Evolutionary conservation across 495 filamentous ascomycete species (phyloP), one percentile per base, ranked within the genome.

Genomic region (Cladorrhinum samala): DNA sequence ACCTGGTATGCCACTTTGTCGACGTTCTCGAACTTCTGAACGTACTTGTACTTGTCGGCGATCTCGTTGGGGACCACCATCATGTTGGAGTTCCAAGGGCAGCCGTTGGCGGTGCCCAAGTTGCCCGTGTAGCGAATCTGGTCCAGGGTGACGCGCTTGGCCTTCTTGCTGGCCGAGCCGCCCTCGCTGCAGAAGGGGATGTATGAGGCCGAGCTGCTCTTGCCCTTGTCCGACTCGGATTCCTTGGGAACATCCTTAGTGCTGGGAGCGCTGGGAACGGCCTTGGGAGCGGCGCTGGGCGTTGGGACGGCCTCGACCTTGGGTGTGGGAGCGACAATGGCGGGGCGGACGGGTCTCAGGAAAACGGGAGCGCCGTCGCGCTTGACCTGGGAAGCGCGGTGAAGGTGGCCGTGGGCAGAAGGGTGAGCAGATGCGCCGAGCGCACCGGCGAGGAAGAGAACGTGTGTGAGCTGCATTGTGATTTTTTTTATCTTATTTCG

Each of bases 71-170:
- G 48, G 20, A 74, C 59, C 7, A 62, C 43, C 58, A 72, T 73
- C 25, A 71, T 46, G 59, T 72, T 72, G 56, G 64, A 67, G 58
- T 61, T 61, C 64, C 65, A 68, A 1, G 40, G 2, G 63, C 65
- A 72, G 46, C 57, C 53, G 41, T 54, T 59, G 41, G 30, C 38
- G 24, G 45, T 60, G 33, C 66, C 67, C n/a, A 51, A 41, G 58
- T 70, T 69, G 51, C 69, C 69, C 9, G 52, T 59, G 59, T 72
- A 72, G 37, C 52, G 49, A 53, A 72, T 56, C 52, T 72, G 62
- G 8, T 50, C 68, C n/a, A 25, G 36, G 19, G 68, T 72, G 2
- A 65, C 67, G 14, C 69, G 69, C 66, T 72, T 72, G 40, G 36
- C 30, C 56, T 61, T 65, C 41, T 33, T 50, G 45, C 33, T 43